Evolutionary conservation across 768 basidiomycete species (phyloP), one percentile per base, ranked within the genome.

Genomic region (Boletus rex-veris): DNA sequence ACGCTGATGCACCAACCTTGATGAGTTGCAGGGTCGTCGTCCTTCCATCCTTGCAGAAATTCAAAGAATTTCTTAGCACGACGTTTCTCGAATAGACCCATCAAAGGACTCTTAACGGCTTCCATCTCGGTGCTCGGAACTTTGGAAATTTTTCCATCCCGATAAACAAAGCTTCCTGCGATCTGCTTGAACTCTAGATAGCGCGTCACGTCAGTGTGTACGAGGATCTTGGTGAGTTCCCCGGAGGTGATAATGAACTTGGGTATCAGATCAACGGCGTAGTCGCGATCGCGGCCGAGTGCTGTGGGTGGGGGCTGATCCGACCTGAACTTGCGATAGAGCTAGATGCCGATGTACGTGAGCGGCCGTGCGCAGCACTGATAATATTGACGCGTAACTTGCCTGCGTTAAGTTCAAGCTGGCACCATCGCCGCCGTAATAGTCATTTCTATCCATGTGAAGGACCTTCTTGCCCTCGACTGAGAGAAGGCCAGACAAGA

Each of bases 111-210:
- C 73, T 75, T 87, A 53, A 98, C 88, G 9, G 97, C 97, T 76
- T 99, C 97, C 78, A 95, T 86, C 77, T 98, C 95, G 7, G 93
- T 98, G 65, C 89, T 88, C 31, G 97, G 97, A 10, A 99, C 97
- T 74, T 99, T 99, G 57, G 91, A 92, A 74, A 99, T 97, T 75
- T 74, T 90, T 47, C 94, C 93, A 71, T 98, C 96, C 50, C 96
- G 87, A 71, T 94, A 98, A 54, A 99, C 97, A 73, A 88, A 99
- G 69, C 91, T 94, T 50, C 96, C 97, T 0, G 97, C 93, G 73
- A 99, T 98, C 76, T 98, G 96, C 79, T 98, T 99, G 81, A 99
- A 99, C 70, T 98, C 97, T 66, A 99, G 87, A 74, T 99, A 99
- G 57, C 94, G 88, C 39, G 91, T 95, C 57, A 99, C 97, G 69